Conservation (phyloP, 2,329 filamentous ascomycete genomes). For the Pseudonectria buxi region DNA sequence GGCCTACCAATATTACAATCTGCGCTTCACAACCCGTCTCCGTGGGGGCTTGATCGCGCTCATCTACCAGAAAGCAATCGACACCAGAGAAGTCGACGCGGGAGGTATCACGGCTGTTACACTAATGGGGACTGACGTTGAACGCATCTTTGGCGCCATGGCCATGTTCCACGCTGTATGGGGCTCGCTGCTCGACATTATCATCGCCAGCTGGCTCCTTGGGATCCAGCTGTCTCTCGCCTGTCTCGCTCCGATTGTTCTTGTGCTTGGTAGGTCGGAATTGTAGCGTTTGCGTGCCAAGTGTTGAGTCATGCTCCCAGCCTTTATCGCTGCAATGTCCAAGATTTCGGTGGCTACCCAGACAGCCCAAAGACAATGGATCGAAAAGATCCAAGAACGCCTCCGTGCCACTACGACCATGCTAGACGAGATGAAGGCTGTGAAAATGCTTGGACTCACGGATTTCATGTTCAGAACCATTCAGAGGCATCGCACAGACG, state of each 20-base stretch:
- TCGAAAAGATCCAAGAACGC: conserved; percentile 36
- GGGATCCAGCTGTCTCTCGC: conserved; percentile 22
- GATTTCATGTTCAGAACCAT: conserved; percentile 19
- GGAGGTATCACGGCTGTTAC: conserved; percentile 23
- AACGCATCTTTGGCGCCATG: conserved; percentile 21
- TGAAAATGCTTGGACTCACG: conserved; percentile 36
- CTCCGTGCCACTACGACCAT: conserved; percentile 34
- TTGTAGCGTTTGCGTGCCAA: too few species aligned
- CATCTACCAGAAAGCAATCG: conserved; percentile 18
- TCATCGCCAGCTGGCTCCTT: conserved; percentile 24
- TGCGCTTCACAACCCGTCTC: conserved; percentile 17
- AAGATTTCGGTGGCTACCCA: conserved; percentile 8
- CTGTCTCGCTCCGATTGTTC: conserved; percentile 18
- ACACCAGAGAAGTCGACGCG: conserved; percentile 14
- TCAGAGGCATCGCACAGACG: conserved; percentile 19
- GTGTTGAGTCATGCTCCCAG: conserved; percentile 4
- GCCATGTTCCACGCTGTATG: conserved; percentile 22
- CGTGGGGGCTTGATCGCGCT: conserved; percentile 18
- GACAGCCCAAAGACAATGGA: conserved; percentile 30
- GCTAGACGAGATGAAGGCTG: conserved; percentile 37
- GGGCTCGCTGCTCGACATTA: conserved; percentile 21
- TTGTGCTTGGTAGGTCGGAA: conserved; percentile 10
- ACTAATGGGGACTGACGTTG: conserved; percentile 28
- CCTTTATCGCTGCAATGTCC: conserved; percentile 13
- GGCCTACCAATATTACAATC: conserved; percentile 14